A percentile compares a stretch with the other conserved stretches of the same genome.
Conservation (phyloP, 257 asterid species). For the Capsicum baccatum region DNA sequence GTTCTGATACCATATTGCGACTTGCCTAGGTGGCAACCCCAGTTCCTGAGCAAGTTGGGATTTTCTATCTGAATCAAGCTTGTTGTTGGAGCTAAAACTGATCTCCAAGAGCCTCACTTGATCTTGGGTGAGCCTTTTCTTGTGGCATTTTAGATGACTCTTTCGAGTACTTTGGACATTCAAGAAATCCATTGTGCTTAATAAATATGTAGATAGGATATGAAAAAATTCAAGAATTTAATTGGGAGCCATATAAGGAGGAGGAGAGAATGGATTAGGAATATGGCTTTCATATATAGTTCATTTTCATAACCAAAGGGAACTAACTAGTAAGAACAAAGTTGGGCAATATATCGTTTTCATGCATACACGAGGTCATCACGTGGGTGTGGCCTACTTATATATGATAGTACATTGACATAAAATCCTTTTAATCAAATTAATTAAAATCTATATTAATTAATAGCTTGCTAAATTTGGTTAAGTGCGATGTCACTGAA, state of each 20-base stretch:
- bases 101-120: conserved; percentile 58
- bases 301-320: conserved; percentile 6
- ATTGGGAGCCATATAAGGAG: not conserved
- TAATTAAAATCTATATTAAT: not conserved
- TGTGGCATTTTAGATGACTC: conserved; percentile 43
- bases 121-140: conserved; percentile 60
- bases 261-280: conserved; percentile 26
- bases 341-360: conserved; percentile 54
- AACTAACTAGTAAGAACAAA: not conserved
- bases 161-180: conserved; percentile 35
- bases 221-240: not conserved
- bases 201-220: not conserved
- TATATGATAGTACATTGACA: conserved; percentile 25
- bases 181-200: conserved; percentile 42
- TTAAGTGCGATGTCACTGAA: not conserved
- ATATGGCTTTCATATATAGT: conserved; percentile 14
- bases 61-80: conserved; percentile 62
- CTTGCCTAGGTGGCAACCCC: conserved; percentile 62
- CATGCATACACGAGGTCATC: conserved; percentile 46
- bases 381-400: conserved; percentile 59
- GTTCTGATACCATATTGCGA: conserved; percentile 79
- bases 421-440: not conserved
- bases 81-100: conserved; percentile 53
- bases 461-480: not conserved
- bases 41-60: conserved; percentile 57